phyloP scores from a whole-genome alignment of 164 flowering plant species.

The Piper longum region DNA sequence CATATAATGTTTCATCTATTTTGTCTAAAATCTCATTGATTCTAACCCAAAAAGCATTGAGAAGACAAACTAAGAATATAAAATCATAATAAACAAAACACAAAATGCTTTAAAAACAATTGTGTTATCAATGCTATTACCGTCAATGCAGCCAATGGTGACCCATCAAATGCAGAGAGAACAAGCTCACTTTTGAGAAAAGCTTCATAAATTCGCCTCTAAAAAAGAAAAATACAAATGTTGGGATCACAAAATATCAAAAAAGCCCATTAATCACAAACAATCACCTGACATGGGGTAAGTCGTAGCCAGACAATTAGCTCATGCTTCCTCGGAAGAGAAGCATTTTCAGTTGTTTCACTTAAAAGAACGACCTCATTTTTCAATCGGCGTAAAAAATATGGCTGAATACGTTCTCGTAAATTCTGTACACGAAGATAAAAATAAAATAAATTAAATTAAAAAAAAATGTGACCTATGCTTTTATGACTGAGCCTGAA shows the following conservation, averaged over 20 bases:
- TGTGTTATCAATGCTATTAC: slow-evolving; percentile 20
- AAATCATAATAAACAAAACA: not conserved
- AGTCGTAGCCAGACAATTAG: slow-evolving; percentile 87
- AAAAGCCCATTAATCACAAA: not conserved
- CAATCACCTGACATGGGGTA: slow-evolving; percentile 64
- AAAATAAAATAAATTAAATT: not conserved
- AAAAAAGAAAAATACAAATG: not conserved
- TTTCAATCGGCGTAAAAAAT: slow-evolving; percentile 83
- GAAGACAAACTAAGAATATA: too few species aligned
- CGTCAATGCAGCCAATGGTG: slow-evolving; percentile 95
- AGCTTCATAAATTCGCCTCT: slow-evolving; percentile 91
- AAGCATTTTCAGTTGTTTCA: slow-evolving; percentile 16
- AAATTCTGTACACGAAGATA: slow-evolving; percentile 36
- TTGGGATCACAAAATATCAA: not conserved
- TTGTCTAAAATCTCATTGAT: too few species aligned
- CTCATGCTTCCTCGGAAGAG: slow-evolving; percentile 85
- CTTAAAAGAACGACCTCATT: slow-evolving; percentile 68
- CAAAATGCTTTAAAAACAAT: not conserved
- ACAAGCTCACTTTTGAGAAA: slow-evolving; percentile 79
- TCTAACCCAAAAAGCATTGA: too few species aligned
- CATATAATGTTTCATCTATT: not conserved
- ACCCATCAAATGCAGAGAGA: slow-evolving; percentile 81
- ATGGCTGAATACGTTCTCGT: slow-evolving; percentile 82
- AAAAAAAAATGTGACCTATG: not conserved
- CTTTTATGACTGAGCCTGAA: not conserved